Conservation (phyloP, 192 early-diverging fungal genomes). For the Coemansia sp. region DNA sequence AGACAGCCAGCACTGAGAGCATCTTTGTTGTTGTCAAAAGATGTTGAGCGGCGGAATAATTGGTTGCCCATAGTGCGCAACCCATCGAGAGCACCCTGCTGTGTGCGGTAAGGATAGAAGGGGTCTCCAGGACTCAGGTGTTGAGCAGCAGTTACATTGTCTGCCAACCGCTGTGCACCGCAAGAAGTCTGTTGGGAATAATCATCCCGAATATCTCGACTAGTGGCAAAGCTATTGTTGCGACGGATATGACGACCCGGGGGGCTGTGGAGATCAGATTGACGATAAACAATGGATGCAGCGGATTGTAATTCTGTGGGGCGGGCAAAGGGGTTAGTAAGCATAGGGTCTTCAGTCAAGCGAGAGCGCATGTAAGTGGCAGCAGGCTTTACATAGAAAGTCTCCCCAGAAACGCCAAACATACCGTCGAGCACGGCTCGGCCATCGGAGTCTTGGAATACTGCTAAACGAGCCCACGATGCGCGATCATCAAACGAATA, state of each 20-base stretch:
- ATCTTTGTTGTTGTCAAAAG: constrained; percentile 21
- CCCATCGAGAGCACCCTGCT: constrained; percentile 13
- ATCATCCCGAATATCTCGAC: constrained; percentile 3
- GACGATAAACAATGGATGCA: constrained; percentile 62
- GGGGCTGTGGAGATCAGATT: constrained; percentile 56
- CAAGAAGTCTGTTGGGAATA: neutral
- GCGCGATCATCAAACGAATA: constrained; percentile 47
- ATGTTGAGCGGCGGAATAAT: constrained; percentile 30
- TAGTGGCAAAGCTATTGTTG: neutral
- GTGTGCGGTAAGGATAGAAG: constrained; percentile 7
- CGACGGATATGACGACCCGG: neutral
- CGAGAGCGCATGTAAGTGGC: constrained; percentile 58
- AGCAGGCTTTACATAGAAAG: constrained; percentile 60
- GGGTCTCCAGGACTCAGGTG: constrained; percentile 15
- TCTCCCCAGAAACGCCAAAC: constrained; percentile 57
- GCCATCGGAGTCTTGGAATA: constrained; percentile 20
- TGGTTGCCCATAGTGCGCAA: constrained; percentile 21
- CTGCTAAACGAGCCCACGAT: constrained; percentile 59
- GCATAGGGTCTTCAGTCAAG: constrained; percentile 56
- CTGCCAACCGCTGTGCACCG: constrained; percentile 26
- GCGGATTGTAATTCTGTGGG: constrained; percentile 21
- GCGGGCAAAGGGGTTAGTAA: constrained; percentile 28
- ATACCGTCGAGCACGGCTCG: constrained; percentile 60
- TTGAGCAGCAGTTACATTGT: constrained; percentile 10
- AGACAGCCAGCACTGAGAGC: constrained; percentile 39